Evolutionary conservation across 1,284 basidiomycete genomes (phyloP).

Genomic region (Kalmanozyma brasiliensis): DNA sequence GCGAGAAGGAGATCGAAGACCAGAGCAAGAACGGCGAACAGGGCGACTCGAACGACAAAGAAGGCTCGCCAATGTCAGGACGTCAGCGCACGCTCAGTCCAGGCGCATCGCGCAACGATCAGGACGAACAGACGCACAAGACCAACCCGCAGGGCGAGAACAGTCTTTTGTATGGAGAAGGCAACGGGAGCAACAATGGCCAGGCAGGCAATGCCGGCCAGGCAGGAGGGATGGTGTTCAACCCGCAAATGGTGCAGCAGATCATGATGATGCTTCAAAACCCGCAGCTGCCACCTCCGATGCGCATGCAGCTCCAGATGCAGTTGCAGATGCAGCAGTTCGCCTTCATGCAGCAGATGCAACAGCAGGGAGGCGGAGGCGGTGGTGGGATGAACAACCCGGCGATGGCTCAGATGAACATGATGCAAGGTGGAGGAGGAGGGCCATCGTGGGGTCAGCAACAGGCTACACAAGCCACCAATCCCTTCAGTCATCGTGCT

Average conservation of each 20-base stretch:
- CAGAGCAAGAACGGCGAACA: constrained; percentile 33
- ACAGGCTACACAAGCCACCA: constrained; percentile 27
- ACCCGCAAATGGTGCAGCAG: constrained; percentile 61
- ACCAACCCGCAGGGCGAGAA: constrained; percentile 23
- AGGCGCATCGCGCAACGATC: constrained; percentile 21
- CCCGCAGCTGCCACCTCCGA: constrained; percentile 60
- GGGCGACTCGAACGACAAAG: constrained; percentile 18
- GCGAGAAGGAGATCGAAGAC: constrained; percentile 58
- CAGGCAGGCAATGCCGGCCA: constrained; percentile 5
- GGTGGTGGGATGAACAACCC: constrained; percentile 23
- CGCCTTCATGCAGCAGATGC: constrained; percentile 59
- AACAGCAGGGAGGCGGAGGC: constrained; percentile 22
- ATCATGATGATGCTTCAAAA: constrained; percentile 66
- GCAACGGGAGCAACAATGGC: constrained; percentile 10
- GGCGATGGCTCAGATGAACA: constrained; percentile 30
- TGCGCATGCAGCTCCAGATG: constrained; percentile 67
- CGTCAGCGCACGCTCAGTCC: constrained; percentile 20
- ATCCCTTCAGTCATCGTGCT: constrained; percentile 29
- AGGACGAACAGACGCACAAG: constrained; percentile 45
- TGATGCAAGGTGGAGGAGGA: constrained; percentile 20
- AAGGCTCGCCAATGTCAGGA: constrained; percentile 14
- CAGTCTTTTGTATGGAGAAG: constrained; percentile 27
- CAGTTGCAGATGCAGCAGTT: constrained; percentile 65
- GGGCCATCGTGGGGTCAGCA: constrained; percentile 30
- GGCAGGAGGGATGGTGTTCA: constrained; percentile 45